These are phyloP conservation scores for Podaxis sp. DNA, from an alignment of 768 basidiomycete species.

Conservation along the genomic window DNA sequence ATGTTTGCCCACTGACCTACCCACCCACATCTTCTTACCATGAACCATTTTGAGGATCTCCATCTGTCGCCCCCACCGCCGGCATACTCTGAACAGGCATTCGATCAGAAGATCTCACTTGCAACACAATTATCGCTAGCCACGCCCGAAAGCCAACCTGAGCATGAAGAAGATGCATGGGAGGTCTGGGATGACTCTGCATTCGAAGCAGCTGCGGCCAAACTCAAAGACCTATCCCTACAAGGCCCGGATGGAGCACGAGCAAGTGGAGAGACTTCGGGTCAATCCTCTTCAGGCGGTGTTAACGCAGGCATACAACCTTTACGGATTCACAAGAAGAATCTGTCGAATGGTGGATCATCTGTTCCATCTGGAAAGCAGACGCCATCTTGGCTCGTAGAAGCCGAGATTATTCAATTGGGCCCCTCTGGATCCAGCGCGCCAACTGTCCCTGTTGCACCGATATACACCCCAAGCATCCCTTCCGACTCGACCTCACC, in stretches of 20 bases:
- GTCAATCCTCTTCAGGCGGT: background rate
- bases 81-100: slow-evolving; percentile 46
- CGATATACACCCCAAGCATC: background rate
- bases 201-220: slow-evolving; percentile 20
- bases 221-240: background rate
- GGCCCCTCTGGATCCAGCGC: background rate
- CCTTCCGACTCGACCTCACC: background rate
- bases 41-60: slow-evolving; percentile 16
- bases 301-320: slow-evolving; percentile 12
- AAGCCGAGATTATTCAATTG: background rate
- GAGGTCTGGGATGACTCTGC: slow-evolving; percentile 43
- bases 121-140: slow-evolving; percentile 39
- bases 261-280: background rate
- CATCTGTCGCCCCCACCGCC: slow-evolving; percentile 36
- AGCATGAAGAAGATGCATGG: slow-evolving; percentile 39
- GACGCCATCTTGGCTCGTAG: slow-evolving; percentile 12
- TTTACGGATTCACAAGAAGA: slow-evolving; percentile 27
- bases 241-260: background rate
- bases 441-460: background rate
- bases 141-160: slow-evolving; percentile 20
- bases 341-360: slow-evolving; percentile 11
- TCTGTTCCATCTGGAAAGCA: slow-evolving; percentile 8
- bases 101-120: slow-evolving; percentile 50
- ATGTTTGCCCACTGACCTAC: background rate
- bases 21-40: background rate